Conservation (phyloP, 1,284 basidiomycete species). For the Sanguinoderma infundibulare region DNA sequence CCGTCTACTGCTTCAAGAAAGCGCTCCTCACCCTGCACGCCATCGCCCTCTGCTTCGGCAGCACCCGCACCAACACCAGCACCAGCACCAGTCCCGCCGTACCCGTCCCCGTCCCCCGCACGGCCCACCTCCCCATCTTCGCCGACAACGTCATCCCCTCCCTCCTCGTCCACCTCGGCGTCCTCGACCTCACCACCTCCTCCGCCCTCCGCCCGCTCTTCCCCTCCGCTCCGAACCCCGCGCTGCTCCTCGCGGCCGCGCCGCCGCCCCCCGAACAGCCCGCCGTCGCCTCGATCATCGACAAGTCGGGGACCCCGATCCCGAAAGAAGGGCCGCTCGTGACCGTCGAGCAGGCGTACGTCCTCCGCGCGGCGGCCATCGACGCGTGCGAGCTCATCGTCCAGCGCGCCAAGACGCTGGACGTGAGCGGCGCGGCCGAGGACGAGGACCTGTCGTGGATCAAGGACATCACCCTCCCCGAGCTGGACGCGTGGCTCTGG, state of each 20-base stretch:
- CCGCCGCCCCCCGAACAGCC: conserved; percentile 18
- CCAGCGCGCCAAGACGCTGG: conserved; percentile 52
- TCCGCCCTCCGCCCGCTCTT: conserved; percentile 48
- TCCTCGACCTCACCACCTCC: conserved; percentile 66
- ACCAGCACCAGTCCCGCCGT: neutral
- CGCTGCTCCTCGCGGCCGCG: conserved; percentile 43
- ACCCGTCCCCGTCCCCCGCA: conserved; percentile 62
- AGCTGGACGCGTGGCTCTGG: conserved; percentile 79
- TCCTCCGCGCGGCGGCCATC: conserved; percentile 81
- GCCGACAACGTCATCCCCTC: conserved; percentile 89
- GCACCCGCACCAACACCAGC: too few species aligned
- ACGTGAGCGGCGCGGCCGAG: conserved; percentile 26
- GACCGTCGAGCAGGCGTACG: conserved; percentile 64
- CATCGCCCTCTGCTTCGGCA: conserved; percentile 66
- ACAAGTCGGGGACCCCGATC: too few species aligned
- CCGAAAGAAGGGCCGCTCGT: conserved; percentile 69
- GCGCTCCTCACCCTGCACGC: conserved; percentile 83
- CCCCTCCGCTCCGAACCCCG: conserved; percentile 44
- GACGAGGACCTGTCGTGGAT: conserved; percentile 51
- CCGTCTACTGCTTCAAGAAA: conserved; percentile 88
- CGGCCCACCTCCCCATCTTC: conserved; percentile 72
- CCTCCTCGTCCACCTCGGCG: conserved; percentile 76
- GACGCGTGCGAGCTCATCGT: conserved; percentile 76
- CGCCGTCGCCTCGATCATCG: conserved; percentile 18
- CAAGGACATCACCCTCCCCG: conserved; percentile 57